Base-by-base conservation (phyloP, 331 rosid genomes). In the Telfairia occidentalis region DNA sequence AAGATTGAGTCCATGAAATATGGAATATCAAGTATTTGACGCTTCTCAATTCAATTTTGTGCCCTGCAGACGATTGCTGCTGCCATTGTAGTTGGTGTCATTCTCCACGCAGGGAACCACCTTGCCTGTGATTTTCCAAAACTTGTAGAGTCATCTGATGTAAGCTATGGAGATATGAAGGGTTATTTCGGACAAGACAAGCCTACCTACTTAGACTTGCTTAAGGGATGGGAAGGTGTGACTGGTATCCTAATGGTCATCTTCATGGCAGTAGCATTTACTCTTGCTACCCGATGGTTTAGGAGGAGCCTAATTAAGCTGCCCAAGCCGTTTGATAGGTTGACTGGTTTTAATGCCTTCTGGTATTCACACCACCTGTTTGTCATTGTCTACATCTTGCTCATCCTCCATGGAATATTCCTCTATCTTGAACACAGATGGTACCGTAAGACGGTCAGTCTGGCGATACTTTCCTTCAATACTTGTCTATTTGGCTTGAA, bases 331-430 rank as follows among this genome's bases (percentile, higher is more conserved):
- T 86, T 95, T 81, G 88, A 85, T 73, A 86, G 96, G 86, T 90
- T 92, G 73, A 95, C 97, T 7, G 99, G 99, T 73, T 95, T 79
- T 85, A 95, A 95, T 66, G 97, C 99, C 70, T 95, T 95, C 85
- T 95, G 99, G 97, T 95, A 95, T 87, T 95, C 99, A 42, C 99
- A 95, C 83, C 99, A 95, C 83, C 89, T 92, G 46, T 92, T 95
- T 82, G 92, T 92, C 88, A 77, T 95, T 65, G 99, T 92, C 76
- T 95, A 95, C 60, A 76, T 78, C 82, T 86, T 95, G 83, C 97
- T 95, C 76, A 24, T 95, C 78, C 7, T 90, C 84, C 99, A 95
- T 66, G 99, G 99, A 38, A 49, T 28, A 76, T 81, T 79, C 73
- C 88, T 92, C 78, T 95, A 87, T 79, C 86, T 95, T 28, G 97